Evolutionary conservation across 345 rosid genomes (phyloP).

Genomic region (Acer yangbiense): DNA sequence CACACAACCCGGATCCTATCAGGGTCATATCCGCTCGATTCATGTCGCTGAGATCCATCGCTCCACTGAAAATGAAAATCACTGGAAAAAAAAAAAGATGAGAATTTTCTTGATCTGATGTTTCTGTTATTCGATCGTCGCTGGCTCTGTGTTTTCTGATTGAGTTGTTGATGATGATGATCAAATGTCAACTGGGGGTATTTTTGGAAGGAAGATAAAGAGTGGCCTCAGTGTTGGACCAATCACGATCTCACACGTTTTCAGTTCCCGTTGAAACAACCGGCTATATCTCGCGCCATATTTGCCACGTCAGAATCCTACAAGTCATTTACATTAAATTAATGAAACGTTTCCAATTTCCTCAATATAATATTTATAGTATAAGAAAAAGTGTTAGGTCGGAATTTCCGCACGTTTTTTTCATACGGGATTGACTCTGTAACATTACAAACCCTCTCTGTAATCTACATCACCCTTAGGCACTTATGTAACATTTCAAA

Average conservation of each 20-base stretch:
- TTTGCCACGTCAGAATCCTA: background rate
- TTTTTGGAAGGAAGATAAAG: background rate
- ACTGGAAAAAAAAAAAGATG: background rate
- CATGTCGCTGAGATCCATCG: constrained; percentile 59
- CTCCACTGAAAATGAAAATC: constrained; percentile 12
- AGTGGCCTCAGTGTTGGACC: background rate
- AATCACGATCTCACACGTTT: background rate
- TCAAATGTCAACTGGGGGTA: background rate
- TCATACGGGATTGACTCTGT: too few species aligned
- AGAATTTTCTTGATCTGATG: background rate
- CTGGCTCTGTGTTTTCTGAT: background rate
- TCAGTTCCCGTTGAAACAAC: background rate
- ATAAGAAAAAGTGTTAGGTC: too few species aligned
- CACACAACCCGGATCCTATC: constrained; percentile 61
- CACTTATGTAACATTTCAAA: too few species aligned
- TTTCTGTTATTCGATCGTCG: background rate
- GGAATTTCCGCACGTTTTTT: too few species aligned
- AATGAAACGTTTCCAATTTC: too few species aligned
- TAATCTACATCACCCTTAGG: too few species aligned
- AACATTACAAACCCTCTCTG: too few species aligned
- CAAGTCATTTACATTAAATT: too few species aligned
- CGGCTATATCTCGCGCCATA: background rate
- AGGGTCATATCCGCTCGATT: constrained; percentile 64
- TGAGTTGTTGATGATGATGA: background rate
- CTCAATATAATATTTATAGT: too few species aligned